Evolutionary conservation across 1,139 yeast genomes (phyloP), one percentile per base, ranked within the genome.

Genomic region (Suzukiozyma palmioleophila): DNA sequence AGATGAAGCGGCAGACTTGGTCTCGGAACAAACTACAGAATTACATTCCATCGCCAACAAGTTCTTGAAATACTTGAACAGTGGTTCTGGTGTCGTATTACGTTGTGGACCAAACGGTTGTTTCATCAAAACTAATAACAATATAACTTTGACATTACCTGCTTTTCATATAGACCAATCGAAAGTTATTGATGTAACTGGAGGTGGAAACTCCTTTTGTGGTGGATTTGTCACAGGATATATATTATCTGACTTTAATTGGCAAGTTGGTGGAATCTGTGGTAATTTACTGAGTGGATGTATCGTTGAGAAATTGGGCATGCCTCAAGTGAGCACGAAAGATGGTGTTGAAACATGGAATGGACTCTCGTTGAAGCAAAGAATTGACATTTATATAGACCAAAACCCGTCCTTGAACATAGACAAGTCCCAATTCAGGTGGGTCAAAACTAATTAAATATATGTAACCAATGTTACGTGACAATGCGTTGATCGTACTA

Each of bases 151-250:
- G 10, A 69, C 80, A 76, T 71, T 79, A 25, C 92, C 94, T 0
- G 89, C 96, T 0, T 90, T 83, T 55, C 95, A 87, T 54, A 60
- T 59, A 34, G 66, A 59, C 43, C 75, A 67, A 43, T 47, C 51
- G 2, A 59, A 62, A 27, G 92, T 89, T 1, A 63, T 79, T 2
- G 97, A 90, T 57, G 96, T 95, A 0, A 90, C 97, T 0, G 97
- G 97, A 0, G 96, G 95, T 3, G 97, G 97, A 0, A 90, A 90
- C 56, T 72, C 94, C 0, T 89, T 84, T 57, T 77, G 92, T 43
- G 97, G 97, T 1, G 95, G 84, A 0, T 79, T 86, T 51, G 73
- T 83, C 10, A 67, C 82, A 5, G 94, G 82, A 0, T 77, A 73
- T 45, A 60, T 65, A 1, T 53, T 81, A 33, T 64, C 75, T 26